Evolutionary conservation across 352 stramenopile genomes (phyloP).

Genomic region (Pythium sp.): DNA sequence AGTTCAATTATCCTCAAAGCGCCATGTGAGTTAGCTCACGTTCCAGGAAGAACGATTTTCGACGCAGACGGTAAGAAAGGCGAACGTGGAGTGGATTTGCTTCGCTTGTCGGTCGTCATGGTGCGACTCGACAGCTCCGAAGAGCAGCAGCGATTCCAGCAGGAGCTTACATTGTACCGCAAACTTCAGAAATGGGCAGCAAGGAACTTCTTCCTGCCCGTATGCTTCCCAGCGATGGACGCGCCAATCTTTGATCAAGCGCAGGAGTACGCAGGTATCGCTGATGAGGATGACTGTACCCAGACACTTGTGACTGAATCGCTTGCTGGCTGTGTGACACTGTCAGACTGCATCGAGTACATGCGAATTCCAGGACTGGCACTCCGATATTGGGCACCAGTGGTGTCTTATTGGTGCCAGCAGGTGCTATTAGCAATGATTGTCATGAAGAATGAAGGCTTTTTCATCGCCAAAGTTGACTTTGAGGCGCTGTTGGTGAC

Average conservation of each 20-base stretch:
- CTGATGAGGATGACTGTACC: constrained; percentile 4
- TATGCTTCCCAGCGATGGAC: constrained; percentile 10
- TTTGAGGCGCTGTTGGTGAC: constrained; percentile 33
- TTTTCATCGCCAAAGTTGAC: constrained; percentile 16
- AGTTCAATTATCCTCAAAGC: constrained; percentile 10
- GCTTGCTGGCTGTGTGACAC: constrained; percentile 24
- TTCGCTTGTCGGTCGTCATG: constrained; percentile 20
- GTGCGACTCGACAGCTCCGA: constrained; percentile 12
- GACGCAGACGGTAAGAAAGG: constrained; percentile 17
- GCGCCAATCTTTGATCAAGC: constrained; percentile 21
- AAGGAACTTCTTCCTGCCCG: constrained; percentile 24
- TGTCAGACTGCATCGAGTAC: constrained; percentile 24
- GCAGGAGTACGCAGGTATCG: background rate
- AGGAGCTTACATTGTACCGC: constrained; percentile 24
- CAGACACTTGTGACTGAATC: constrained; percentile 30
- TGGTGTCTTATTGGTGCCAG: constrained; percentile 32
- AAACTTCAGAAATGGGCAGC: constrained; percentile 23
- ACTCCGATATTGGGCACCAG: constrained; percentile 21
- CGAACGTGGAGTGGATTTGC: background rate
- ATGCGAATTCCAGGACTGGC: constrained; percentile 16
- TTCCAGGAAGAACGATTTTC: constrained; percentile 19
- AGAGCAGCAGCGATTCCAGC: constrained; percentile 13
- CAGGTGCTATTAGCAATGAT: constrained; percentile 32
- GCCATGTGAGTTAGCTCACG: background rate
- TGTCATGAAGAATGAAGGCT: constrained; percentile 28